These are phyloP conservation scores for Solanum tarijense DNA, from an alignment of 257 asterid species.

Conservation along the genomic window DNA sequence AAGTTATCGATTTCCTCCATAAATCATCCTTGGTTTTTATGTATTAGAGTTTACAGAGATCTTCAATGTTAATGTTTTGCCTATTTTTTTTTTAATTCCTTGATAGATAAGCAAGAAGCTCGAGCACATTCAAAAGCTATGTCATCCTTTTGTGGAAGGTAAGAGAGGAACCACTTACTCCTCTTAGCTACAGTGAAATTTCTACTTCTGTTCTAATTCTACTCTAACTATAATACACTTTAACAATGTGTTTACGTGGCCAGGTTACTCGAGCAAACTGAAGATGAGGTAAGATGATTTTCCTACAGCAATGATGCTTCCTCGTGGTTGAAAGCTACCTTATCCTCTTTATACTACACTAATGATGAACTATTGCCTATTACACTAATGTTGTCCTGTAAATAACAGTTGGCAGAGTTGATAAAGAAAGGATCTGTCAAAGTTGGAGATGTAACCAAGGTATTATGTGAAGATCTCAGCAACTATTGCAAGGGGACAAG, in stretches of 20 bases:
- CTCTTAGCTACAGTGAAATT: background rate
- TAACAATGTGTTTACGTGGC: background rate
- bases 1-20: background rate
- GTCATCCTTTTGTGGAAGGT: slow-evolving; percentile 94
- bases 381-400: background rate
- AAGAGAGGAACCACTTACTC: slow-evolving; percentile 12
- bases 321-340: background rate
- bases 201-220: background rate
- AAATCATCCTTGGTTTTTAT: background rate
- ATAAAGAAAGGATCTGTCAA: slow-evolving; percentile 67
- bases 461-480: slow-evolving; percentile 69
- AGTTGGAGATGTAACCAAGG: slow-evolving; percentile 70
- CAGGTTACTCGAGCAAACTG: slow-evolving; percentile 91
- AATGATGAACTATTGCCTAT: background rate
- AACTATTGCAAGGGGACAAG: slow-evolving; percentile 48
- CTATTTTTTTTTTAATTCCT: slow-evolving; percentile 1
- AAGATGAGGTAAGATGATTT: slow-evolving; percentile 62
- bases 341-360: background rate
- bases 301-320: background rate
- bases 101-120: slow-evolving; percentile 78
- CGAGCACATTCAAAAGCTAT: slow-evolving; percentile 68
- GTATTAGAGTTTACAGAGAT: background rate
- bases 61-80: background rate
- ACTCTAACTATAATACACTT: background rate
- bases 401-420: slow-evolving; percentile 53